phyloP scores from a whole-genome alignment of 305 asterid species.

The Salvia sclarea region DNA sequence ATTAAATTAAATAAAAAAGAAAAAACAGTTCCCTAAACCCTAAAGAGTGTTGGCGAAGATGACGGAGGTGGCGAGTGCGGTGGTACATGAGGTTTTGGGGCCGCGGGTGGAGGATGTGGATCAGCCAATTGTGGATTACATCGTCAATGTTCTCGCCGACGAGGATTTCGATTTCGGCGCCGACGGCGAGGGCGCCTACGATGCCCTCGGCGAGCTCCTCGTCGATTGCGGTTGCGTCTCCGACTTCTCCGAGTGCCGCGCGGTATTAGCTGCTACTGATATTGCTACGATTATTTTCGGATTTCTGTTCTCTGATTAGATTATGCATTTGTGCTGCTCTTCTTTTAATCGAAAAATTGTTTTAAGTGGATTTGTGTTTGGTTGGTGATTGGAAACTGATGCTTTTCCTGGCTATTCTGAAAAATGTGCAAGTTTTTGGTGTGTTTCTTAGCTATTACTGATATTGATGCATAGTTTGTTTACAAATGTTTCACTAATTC shows the following conservation, averaged over 20 bases:
- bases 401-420: conserved; percentile 10
- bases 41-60: conserved; percentile 41
- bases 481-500: no score
- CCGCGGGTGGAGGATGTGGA: conserved; percentile 66
- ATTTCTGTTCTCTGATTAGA: background rate
- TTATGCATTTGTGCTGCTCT: background rate
- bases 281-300: background rate
- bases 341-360: background rate
- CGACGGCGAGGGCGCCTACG: conserved; percentile 92
- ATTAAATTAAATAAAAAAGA: no score
- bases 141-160: conserved; percentile 90
- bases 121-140: conserved; percentile 89
- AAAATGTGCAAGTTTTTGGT: conserved; percentile 4
- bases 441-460: no score
- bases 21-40: conserved; percentile 12
- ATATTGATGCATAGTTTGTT: no score
- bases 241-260: conserved; percentile 73
- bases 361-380: background rate
- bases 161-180: conserved; percentile 94
- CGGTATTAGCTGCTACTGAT: conserved; percentile 55
- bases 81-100: conserved; percentile 84
- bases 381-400: background rate
- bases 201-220: conserved; percentile 87
- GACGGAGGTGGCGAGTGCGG: conserved; percentile 89
- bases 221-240: conserved; percentile 77